Evolutionary conservation across 768 basidiomycete species (phyloP).

Genomic region (Asterophora lycoperdoides): DNA sequence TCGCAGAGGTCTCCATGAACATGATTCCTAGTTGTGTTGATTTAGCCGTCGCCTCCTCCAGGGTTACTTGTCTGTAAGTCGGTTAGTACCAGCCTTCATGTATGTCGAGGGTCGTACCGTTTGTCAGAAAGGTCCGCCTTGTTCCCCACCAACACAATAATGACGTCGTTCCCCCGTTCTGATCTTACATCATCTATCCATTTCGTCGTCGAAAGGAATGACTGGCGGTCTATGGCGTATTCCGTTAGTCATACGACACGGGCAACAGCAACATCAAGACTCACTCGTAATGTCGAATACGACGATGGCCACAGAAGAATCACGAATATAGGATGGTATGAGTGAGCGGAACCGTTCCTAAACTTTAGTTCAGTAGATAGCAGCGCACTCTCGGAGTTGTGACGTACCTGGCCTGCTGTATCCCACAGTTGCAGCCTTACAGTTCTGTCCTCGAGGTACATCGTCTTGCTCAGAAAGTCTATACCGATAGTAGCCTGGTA

Average conservation of each 20-base stretch:
- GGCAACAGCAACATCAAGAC: slow-evolving; percentile 25
- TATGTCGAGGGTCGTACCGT: slow-evolving; percentile 52
- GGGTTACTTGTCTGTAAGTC: slow-evolving; percentile 86
- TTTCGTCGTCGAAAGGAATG: slow-evolving; percentile 97
- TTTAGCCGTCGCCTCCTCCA: slow-evolving; percentile 93
- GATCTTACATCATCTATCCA: slow-evolving; percentile 99
- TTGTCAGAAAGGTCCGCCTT: slow-evolving; percentile 99
- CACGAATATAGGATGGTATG: slow-evolving; percentile 98
- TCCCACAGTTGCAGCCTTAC: slow-evolving; percentile 98
- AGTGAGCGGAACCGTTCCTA: slow-evolving; percentile 96
- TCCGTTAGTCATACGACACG: slow-evolving; percentile 2
- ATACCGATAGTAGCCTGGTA: slow-evolving; percentile 98
- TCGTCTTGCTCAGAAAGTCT: slow-evolving; percentile 99
- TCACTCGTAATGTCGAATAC: slow-evolving; percentile 98
- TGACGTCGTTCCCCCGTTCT: slow-evolving; percentile 95
- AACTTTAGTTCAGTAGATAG: slow-evolving; percentile 1
- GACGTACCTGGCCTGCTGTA: slow-evolving; percentile 83
- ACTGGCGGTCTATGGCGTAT: slow-evolving; percentile 64
- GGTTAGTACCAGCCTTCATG: slow-evolving; percentile 9
- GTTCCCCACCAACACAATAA: slow-evolving; percentile 97
- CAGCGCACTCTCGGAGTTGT: background rate
- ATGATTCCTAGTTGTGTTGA: slow-evolving; percentile 89
- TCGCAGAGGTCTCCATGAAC: slow-evolving; percentile 99
- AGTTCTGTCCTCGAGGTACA: slow-evolving; percentile 98
- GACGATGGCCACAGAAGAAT: slow-evolving; percentile 97